phyloP scores from a whole-genome alignment of 2,329 filamentous ascomycete species.

The Pseudocercospora macadamiae region DNA sequence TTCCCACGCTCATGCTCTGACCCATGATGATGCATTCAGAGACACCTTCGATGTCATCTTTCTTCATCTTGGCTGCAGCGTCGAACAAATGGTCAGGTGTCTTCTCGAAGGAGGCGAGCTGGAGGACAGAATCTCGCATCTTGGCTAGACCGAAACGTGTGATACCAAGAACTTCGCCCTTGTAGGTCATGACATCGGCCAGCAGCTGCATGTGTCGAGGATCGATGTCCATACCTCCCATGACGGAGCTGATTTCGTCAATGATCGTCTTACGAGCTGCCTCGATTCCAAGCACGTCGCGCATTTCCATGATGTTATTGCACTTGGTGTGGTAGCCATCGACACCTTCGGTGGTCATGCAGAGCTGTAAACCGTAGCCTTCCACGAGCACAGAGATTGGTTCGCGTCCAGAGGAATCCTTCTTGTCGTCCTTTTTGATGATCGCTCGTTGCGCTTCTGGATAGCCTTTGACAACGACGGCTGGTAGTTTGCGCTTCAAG shows the following conservation, averaged over 20 bases:
- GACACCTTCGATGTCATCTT: conserved; percentile 89
- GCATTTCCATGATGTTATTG: conserved; percentile 90
- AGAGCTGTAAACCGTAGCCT: conserved; percentile 85
- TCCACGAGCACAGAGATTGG: conserved; percentile 72
- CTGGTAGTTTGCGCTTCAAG: conserved; percentile 78
- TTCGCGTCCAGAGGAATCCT: conserved; percentile 66
- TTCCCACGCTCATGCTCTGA: conserved; percentile 88
- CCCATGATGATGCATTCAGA: conserved; percentile 98
- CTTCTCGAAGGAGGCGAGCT: conserved; percentile 96
- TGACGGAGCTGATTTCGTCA: conserved; percentile 82
- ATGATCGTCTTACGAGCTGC: conserved; percentile 89
- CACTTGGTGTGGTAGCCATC: conserved; percentile 73
- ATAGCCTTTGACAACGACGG: conserved; percentile 88
- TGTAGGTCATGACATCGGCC: conserved; percentile 98
- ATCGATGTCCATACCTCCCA: conserved; percentile 94
- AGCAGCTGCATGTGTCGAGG: conserved; percentile 97
- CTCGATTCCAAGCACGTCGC: conserved; percentile 89
- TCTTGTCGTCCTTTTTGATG: conserved; percentile 74
- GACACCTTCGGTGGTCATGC: conserved; percentile 93
- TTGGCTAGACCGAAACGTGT: conserved; percentile 95
- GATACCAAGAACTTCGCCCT: conserved; percentile 94
- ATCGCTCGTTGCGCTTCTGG: conserved; percentile 83
- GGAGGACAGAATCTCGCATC: conserved; percentile 91
- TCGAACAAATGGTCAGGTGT: conserved; percentile 97
- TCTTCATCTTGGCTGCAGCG: conserved; percentile 88